Evolutionary conservation across 1,139 yeast species (phyloP).

Genomic region (Suhomyces coccinellae): DNA sequence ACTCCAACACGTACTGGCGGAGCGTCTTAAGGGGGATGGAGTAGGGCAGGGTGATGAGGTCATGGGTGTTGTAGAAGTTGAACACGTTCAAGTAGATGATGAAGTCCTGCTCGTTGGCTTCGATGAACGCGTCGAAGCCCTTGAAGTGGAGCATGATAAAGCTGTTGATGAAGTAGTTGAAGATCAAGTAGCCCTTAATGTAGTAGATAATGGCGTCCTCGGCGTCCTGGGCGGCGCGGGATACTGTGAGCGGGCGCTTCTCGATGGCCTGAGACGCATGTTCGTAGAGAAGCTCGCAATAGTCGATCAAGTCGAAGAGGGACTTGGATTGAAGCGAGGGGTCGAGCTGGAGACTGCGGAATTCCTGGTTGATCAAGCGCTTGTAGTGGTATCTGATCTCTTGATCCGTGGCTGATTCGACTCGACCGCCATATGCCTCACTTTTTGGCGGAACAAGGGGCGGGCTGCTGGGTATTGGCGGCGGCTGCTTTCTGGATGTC

Average conservation of each 20-base stretch:
- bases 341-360: conserved; percentile 40
- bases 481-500: conserved; percentile 10
- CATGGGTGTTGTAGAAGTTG: conserved; percentile 42
- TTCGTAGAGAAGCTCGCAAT: conserved; percentile 45
- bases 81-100: conserved; percentile 46
- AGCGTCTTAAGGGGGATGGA: conserved; percentile 26
- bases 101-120: conserved; percentile 41
- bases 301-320: conserved; percentile 45
- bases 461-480: conserved; percentile 7
- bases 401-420: neutral
- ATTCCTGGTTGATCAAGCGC: conserved; percentile 36
- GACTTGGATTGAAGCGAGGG: conserved; percentile 31
- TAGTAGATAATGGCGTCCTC: conserved; percentile 22
- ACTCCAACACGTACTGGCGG: conserved; percentile 32
- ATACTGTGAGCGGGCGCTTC: neutral
- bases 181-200: conserved; percentile 42
- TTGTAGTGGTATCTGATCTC: conserved; percentile 22
- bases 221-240: neutral
- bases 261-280: conserved; percentile 20
- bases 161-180: conserved; percentile 46
- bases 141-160: conserved; percentile 46
- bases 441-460: neutral
- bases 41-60: conserved; percentile 23
- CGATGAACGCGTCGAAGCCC: conserved; percentile 47
- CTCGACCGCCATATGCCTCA: neutral